Base-by-base conservation (phyloP, 257 asterid genomes). In the Verbena officinalis region DNA sequence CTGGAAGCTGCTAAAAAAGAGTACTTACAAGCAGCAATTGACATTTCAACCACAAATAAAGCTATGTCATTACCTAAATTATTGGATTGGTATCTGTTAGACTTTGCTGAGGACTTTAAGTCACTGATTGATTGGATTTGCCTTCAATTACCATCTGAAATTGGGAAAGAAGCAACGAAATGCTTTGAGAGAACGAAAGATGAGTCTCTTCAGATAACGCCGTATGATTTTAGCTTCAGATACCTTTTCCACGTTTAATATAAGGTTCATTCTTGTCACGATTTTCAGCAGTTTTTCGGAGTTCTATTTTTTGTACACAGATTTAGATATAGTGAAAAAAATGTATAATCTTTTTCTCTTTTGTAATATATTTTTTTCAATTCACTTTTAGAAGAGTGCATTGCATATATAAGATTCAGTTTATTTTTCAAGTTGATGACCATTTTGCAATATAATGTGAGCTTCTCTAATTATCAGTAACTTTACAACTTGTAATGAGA, bases 111-210 rank as follows among this genome's bases (percentile, higher is more conserved):
- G 87, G 96, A 91, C 52, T 67, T 83, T 12, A 95, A 86, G 40
- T 88, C 96, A 8, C 65, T 91, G 71, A 65, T 91, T 9, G 98
- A 91, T 64, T 91, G 98, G 98, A 80, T 91, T 55, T 86, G 95
- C 69, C 88, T 86, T 48, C 90, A 91, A 64, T 68, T 91, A 17
- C 98, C 95, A 1, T 55, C 67, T 9, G 87, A 86, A 64, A 86
- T 79, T 0, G 84, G 90, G 55, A 86, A 86, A 72, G 87, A 83
- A 78, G 94, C 92, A 4, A 78, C 83, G 34, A 74, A 72, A 72
- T 87, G 95, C 71, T 76, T 90, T 4, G 95, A 87, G 72, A 79
- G 79, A 49, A 76, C 52, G 55, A 77, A 70, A 19, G 75, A 71
- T 11, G 81, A 74, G 55, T 84, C 88, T 38, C 82, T 91, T 55